A percentile compares a stretch with the other conserved stretches of the same genome.
Evolutionary conservation across 1,284 basidiomycete genomes (phyloP).

Genomic region (Grifola frondosa): DNA sequence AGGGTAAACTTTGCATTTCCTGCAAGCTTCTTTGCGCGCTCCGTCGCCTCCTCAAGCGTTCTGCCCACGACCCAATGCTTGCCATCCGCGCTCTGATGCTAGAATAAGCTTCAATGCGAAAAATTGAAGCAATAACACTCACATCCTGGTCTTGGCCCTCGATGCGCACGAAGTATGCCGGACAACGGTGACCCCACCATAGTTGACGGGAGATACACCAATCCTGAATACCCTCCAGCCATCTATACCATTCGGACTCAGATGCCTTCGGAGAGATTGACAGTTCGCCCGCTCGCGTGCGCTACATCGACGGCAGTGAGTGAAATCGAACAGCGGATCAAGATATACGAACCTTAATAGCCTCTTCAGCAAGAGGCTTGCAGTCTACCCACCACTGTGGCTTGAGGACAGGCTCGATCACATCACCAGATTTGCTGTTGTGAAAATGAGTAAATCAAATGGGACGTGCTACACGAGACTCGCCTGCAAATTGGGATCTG

Average conservation of each 20-base stretch:
- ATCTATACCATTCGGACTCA: constrained; percentile 95
- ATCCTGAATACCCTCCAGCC: constrained; percentile 96
- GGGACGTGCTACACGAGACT: constrained; percentile 16
- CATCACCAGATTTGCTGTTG: constrained; percentile 86
- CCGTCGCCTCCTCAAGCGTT: constrained; percentile 76
- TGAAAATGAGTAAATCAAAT: not conserved
- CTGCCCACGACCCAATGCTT: constrained; percentile 93
- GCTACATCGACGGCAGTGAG: constrained; percentile 42
- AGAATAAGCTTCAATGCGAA: constrained; percentile 2
- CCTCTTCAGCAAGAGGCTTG: constrained; percentile 89
- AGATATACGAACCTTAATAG: constrained; percentile 61
- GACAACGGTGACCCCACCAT: constrained; percentile 99
- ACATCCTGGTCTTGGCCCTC: constrained; percentile 81
- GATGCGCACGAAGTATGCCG: constrained; percentile 91
- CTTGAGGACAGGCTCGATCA: constrained; percentile 95
- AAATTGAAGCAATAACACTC: constrained; percentile 25
- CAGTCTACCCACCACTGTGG: constrained; percentile 99
- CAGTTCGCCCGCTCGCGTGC: constrained; percentile 85
- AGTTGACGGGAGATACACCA: constrained; percentile 99
- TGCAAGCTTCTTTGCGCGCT: constrained; percentile 76
- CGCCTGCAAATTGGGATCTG: constrained; percentile 88
- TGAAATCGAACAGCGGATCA: not conserved
- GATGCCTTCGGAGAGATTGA: constrained; percentile 82
- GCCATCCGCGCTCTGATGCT: constrained; percentile 59
- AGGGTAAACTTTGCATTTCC: constrained; percentile 73